These are phyloP conservation scores for Golubevia sp. DNA, from an alignment of 1,284 basidiomycete genomes.

Conservation along the genomic window DNA sequence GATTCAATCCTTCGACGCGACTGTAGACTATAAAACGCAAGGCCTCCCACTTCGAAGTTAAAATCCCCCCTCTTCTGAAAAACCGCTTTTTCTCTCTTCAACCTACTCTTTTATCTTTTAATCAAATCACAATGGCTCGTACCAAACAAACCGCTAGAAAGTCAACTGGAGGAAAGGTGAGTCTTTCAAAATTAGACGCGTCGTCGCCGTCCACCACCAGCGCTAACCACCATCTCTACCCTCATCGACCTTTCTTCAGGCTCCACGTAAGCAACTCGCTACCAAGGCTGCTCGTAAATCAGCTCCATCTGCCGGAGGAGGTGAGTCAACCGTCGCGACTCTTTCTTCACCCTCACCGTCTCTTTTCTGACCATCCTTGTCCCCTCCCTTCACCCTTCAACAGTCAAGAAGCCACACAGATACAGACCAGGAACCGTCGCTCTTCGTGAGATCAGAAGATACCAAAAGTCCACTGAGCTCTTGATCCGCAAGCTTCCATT, in stretches of 20 bases:
- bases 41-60: too few species aligned
- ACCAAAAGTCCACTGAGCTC: slow-evolving; percentile 89
- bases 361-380: too few species aligned
- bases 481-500: slow-evolving; percentile 86
- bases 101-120: too few species aligned
- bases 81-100: too few species aligned
- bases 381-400: too few species aligned
- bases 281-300: slow-evolving; percentile 61
- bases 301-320: slow-evolving; percentile 58
- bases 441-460: slow-evolving; percentile 85
- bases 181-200: not conserved
- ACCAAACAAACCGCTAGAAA: slow-evolving; percentile 63
- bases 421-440: slow-evolving; percentile 66
- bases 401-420: slow-evolving; percentile 61
- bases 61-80: too few species aligned
- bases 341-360: too few species aligned
- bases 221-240: not conserved
- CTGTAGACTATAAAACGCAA: too few species aligned
- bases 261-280: slow-evolving; percentile 61
- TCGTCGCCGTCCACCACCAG: too few species aligned
- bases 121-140: too few species aligned
- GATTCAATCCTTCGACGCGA: too few species aligned
- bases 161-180: slow-evolving; percentile 63
- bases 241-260: slow-evolving; percentile 51
- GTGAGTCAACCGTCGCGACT: too few species aligned